These are phyloP conservation scores for Acanthamoeba triangularis DNA, from an alignment of 208 protist genomes.

Conservation along the genomic window DNA sequence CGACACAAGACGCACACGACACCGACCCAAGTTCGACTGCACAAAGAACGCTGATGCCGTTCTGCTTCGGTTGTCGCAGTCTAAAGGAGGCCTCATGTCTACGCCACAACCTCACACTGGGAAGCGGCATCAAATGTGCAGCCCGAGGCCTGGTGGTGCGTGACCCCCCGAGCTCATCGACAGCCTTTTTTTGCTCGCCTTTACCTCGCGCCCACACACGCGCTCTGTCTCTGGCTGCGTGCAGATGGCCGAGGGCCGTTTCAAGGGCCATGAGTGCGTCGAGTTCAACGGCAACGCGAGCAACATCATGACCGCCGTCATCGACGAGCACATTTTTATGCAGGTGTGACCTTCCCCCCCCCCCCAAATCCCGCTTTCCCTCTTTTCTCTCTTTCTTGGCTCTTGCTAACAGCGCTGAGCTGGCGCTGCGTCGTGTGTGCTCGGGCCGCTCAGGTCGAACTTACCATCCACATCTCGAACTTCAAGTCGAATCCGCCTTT, in stretches of 20 bases:
- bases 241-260: neutral
- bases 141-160: neutral
- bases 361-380: too few relatives aligned
- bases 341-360: neutral
- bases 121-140: neutral
- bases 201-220: too few relatives aligned
- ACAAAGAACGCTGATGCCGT: neutral
- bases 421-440: too few relatives aligned
- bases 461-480: neutral
- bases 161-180: too few relatives aligned
- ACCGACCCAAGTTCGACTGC: too few relatives aligned
- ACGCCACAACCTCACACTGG: neutral
- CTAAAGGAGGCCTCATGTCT: neutral
- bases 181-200: neutral
- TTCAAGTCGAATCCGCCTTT: neutral
- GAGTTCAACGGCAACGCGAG: neutral
- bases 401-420: too few relatives aligned
- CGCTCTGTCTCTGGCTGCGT: neutral
- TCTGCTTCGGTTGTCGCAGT: neutral
- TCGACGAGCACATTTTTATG: neutral
- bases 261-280: neutral
- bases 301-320: neutral
- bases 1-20: neutral
- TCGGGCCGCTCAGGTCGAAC: neutral
- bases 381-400: too few relatives aligned